Percentiles rank a stretch among this genome's conserved stretches.
phyloP scores from a whole-genome alignment of 163 green algal species.

The Trebouxia gelatinosa region DNA sequence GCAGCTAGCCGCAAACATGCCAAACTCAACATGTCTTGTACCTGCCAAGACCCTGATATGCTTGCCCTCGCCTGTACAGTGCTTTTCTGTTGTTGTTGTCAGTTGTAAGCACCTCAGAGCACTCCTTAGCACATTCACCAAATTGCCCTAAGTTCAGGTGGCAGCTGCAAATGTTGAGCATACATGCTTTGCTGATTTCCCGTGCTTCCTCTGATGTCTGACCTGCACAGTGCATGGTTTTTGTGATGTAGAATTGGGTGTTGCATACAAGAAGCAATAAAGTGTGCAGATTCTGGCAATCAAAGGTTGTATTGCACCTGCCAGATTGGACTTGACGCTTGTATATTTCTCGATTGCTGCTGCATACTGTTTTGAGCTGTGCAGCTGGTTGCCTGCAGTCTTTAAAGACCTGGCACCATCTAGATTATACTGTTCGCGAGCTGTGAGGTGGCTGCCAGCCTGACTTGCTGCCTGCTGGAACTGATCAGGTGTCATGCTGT shows the following conservation, averaged over 20 bases:
- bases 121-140: conserved; percentile 55
- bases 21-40: neutral
- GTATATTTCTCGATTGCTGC: conserved; percentile 23
- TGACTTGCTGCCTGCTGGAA: conserved; percentile 15
- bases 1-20: neutral
- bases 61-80: conserved; percentile 87
- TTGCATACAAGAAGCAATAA: neutral
- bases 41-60: conserved; percentile 33
- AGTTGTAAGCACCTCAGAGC: conserved; percentile 63
- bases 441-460: neutral
- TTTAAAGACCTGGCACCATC: conserved; percentile 20
- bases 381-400: conserved; percentile 3
- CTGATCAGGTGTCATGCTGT: conserved; percentile 27
- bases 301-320: neutral
- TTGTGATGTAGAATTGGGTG: neutral
- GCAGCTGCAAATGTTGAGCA: conserved; percentile 82
- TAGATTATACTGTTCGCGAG: conserved; percentile 12
- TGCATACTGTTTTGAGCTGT: conserved; percentile 4
- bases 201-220: conserved; percentile 39
- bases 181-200: conserved; percentile 66
- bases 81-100: conserved; percentile 82
- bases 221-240: conserved; percentile 22
- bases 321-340: conserved; percentile 1
- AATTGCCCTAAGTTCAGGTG: conserved; percentile 75
- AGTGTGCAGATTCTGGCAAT: neutral